Base-by-base conservation (phyloP, 305 asterid species). In the Rubia balearica region DNA sequence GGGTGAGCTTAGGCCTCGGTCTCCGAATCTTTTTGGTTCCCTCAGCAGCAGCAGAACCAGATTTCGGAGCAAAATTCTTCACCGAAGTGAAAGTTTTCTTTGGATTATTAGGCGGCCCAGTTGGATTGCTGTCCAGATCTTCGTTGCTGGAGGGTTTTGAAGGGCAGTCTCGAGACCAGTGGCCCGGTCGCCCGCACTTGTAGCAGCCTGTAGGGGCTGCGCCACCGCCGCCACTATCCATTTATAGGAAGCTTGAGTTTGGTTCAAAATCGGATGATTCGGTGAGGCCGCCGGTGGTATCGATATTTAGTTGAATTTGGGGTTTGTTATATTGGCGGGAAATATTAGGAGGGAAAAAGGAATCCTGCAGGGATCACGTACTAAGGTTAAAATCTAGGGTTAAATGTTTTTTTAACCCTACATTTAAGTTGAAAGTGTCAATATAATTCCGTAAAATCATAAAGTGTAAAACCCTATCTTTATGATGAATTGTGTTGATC, bases 141-240 rank as follows among this genome's bases (percentile, higher is more conserved):
- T 53, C 43, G 12, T 49, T 33, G 71, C 67, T 61, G 40, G 41
- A 56, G 48, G 83, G 79, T 61, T 75, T 53, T 30, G 88, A 83
- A 6, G 96, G 96, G 61, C 97, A 93, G 78, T 90, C 98, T 17
- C 97, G 90, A 16, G 98, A 88, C 98, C 98, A 93, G 77, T 93
- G 98, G 36, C 98, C 96, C 5, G 98, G 97, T 9, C 97, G 88
- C 61, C 96, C 96, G 76, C 98, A 89, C 83, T 90, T 93, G 88
- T 87, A 93, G 82, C 98, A 93, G 9, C 98, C 97, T 0, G 97
- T 93, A 6, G 98, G 96, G 55, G 78, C 97, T 42, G 87, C 74
- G 49, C 64, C 45, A 3, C 74, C 72, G 40, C 64, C 55, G 3
- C 74, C 83, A 12, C 87, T 78, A 76, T 83, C 86, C 86, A 83